Evolutionary conservation across 1,139 yeast species (phyloP).

Genomic region (Suhomyces wounanorum): DNA sequence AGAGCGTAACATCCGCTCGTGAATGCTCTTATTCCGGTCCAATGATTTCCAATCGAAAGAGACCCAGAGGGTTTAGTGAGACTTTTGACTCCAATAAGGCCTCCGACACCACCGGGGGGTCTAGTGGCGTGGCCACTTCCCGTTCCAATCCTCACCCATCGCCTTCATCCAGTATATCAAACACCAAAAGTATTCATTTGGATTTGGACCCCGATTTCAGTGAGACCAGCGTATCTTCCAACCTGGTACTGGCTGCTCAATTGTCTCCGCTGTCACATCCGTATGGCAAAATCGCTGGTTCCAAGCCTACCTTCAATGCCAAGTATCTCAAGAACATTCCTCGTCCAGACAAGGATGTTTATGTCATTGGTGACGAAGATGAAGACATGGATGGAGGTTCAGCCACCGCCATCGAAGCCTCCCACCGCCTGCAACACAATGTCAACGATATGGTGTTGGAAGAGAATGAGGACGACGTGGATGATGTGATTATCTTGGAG

Average conservation of each 20-base stretch:
- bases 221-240: slow-evolving; percentile 15
- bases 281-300: neutral
- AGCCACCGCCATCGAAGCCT: slow-evolving; percentile 7
- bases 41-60: slow-evolving; percentile 42
- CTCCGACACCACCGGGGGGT: slow-evolving; percentile 3
- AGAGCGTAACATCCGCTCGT: slow-evolving; percentile 10
- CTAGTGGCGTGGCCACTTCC: neutral
- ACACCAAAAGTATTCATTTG: slow-evolving; percentile 12
- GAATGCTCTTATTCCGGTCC: slow-evolving; percentile 6
- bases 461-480: slow-evolving; percentile 19
- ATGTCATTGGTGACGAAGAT: slow-evolving; percentile 19
- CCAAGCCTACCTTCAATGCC: slow-evolving; percentile 14
- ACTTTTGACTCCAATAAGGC: slow-evolving; percentile 31
- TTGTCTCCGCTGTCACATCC: slow-evolving; percentile 13
- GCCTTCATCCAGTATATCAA: slow-evolving; percentile 9
- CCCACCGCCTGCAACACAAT: slow-evolving; percentile 5
- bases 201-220: slow-evolving; percentile 17
- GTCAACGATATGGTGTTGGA: slow-evolving; percentile 10
- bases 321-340: slow-evolving; percentile 12
- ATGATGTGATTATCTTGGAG: slow-evolving; percentile 23
- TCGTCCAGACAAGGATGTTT: slow-evolving; percentile 11
- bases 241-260: slow-evolving; percentile 16
- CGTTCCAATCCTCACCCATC: slow-evolving; percentile 1
- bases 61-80: slow-evolving; percentile 52
- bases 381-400: slow-evolving; percentile 16